Evolutionary conservation across 768 basidiomycete genomes (phyloP), one percentile per base, ranked within the genome.

Genomic region (Myochromella boudieri): DNA sequence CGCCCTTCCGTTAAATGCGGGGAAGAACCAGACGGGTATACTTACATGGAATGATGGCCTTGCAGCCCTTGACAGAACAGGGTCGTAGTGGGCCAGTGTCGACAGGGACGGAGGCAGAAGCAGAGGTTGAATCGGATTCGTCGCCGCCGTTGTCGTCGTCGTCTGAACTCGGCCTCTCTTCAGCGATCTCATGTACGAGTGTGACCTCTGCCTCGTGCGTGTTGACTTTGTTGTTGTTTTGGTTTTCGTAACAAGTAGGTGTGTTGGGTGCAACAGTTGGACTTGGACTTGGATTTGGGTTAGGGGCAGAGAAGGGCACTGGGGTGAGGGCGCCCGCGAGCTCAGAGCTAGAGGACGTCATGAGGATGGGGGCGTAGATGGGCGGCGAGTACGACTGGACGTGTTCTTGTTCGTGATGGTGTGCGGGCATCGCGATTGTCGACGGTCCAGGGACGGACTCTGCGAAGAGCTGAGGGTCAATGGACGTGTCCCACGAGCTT

Each of bases 21-120:
- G 54, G 58, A 52, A 56, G 62, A 50, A 56, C 60, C 45, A 56
- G 56, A 47, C 55, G 50, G 34, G 40, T 46, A 9, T 54, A 66
- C 52, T 51, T 56, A 56, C 75, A 69, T 18, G 70, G 60, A 22
- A 81, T 68, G 45, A 70, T 55, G 4, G 61, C 61, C 53, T 75
- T 79, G 61, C 80, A 81, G 10, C 78, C 79, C 59, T 77, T 78
- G 46, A 79, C 77, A 2, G 80, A 76, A 51, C 79, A 81, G 39
- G 63, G 68, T 6, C 76, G 68, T 3, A 64, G 34, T 27, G 32
- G 14, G 6, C 6, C 33, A 14, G 33, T 17, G 33, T n/a, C 33
- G 33, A 34, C 33, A 34, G n/a, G n/a, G n/a, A n/a, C n/a, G n/a
- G n/a, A n/a, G n/a, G n/a, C n/a, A n/a, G n/a, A n/a, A n/a, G n/a